Evolutionary conservation across 2,329 filamentous ascomycete genomes (phyloP).

Genomic region (Penicillium sp.): DNA sequence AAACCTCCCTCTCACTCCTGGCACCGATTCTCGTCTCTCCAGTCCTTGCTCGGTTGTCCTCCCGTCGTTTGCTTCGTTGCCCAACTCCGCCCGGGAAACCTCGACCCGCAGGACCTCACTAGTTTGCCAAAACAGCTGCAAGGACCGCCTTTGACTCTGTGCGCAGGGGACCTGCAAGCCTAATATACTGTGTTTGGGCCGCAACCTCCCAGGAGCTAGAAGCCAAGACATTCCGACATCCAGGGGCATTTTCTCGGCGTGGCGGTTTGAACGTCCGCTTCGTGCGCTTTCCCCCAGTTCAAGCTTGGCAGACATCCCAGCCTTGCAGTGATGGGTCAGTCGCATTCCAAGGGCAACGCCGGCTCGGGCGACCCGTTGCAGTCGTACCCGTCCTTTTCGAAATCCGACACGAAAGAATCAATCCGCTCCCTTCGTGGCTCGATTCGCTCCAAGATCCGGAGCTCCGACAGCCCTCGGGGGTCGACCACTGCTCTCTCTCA

Average conservation of each 20-base stretch:
- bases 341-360: constrained; percentile 59
- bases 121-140: not conserved
- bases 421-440: constrained; percentile 80
- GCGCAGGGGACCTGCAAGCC: constrained; percentile 14
- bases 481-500: constrained; percentile 69
- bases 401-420: constrained; percentile 91
- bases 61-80: not conserved
- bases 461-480: constrained; percentile 76
- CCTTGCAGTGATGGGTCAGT: constrained; percentile 53
- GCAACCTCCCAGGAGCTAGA: constrained; percentile 14
- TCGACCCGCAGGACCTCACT: not conserved
- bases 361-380: constrained; percentile 68
- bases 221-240: constrained; percentile 39
- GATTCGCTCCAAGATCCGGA: constrained; percentile 80
- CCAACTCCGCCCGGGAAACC: not conserved
- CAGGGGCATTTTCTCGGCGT: constrained; percentile 27
- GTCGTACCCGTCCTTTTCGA: constrained; percentile 88
- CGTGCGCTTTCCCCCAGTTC: constrained; percentile 27
- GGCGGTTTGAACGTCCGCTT: constrained; percentile 26
- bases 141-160: constrained; percentile 3
- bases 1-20: not conserved
- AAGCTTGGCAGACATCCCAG: constrained; percentile 39
- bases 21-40: not conserved
- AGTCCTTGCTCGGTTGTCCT: not conserved
- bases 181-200: constrained; percentile 25